A percentile compares a stretch with the other conserved stretches of the same genome.
These are phyloP conservation scores for Hyphopichia homilentoma DNA, from an alignment of 805 yeast genomes.

Conservation along the genomic window DNA sequence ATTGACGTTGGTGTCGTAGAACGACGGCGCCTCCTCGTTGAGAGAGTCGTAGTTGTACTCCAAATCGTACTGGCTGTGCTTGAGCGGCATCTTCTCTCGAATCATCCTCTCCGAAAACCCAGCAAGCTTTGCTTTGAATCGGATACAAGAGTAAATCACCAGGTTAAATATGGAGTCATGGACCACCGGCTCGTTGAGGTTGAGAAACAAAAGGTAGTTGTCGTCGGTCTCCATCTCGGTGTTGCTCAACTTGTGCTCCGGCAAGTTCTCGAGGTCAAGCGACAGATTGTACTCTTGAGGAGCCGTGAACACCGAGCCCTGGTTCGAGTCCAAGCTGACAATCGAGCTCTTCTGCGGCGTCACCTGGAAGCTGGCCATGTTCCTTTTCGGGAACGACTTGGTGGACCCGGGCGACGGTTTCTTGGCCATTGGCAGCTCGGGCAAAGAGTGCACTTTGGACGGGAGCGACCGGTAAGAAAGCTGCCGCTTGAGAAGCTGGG, in stretches of 20 bases:
- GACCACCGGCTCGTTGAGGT: slow-evolving; percentile 14
- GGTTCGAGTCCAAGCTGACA: too few species aligned
- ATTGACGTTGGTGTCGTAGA: slow-evolving; percentile 16
- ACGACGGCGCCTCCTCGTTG: slow-evolving; percentile 27
- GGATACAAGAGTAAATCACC: slow-evolving; percentile 18
- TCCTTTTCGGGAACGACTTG: too few species aligned
- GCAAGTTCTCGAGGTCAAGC: too few species aligned
- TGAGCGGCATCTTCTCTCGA: slow-evolving; percentile 1
- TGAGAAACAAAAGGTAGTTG: slow-evolving; percentile 19
- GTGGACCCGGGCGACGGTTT: too few species aligned
- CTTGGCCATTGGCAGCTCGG: too few species aligned
- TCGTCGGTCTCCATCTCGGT: too few species aligned
- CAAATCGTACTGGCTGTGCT: slow-evolving; percentile 3
- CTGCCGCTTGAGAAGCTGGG: slow-evolving; percentile 22
- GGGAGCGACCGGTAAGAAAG: slow-evolving; percentile 18
- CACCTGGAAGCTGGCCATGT: too few species aligned
- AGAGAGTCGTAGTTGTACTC: slow-evolving; percentile 27
- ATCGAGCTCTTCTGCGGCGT: too few species aligned
- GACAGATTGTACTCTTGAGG: too few species aligned
- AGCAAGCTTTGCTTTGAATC: slow-evolving; percentile 15
- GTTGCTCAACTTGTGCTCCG: too few species aligned
- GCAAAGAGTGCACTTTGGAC: too few species aligned
- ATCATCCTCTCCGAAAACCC: not conserved
- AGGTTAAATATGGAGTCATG: slow-evolving; percentile 14
- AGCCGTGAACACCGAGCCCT: not conserved